These are phyloP conservation scores for Russula sp. DNA, from an alignment of 768 basidiomycete genomes.

Conservation along the genomic window DNA sequence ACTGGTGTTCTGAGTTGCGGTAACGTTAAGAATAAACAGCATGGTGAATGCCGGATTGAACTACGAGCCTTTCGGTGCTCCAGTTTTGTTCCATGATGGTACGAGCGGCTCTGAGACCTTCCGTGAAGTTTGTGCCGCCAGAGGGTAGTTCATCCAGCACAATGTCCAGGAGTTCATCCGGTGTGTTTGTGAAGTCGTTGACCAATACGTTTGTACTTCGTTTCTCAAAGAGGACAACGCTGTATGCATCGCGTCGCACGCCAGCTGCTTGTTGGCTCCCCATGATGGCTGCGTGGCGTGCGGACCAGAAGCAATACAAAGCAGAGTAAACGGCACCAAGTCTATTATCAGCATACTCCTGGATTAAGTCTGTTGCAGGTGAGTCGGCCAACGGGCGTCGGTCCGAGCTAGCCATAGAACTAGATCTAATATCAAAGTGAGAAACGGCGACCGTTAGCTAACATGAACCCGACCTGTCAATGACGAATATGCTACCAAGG, in stretches of 20 bases:
- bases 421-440: conserved; percentile 33
- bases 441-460: background rate
- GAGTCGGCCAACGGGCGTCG: conserved; percentile 38
- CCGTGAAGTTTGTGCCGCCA: conserved; percentile 39
- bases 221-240: conserved; percentile 41
- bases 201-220: conserved; percentile 23
- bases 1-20: conserved; percentile 36
- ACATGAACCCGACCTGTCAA: conserved; percentile 34
- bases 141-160: conserved; percentile 29
- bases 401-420: conserved; percentile 42
- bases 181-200: conserved; percentile 42
- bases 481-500: conserved; percentile 42
- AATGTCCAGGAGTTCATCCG: conserved; percentile 36
- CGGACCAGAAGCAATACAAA: conserved; percentile 47
- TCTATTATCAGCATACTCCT: conserved; percentile 36
- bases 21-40: background rate
- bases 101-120: conserved; percentile 34
- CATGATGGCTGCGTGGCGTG: conserved; percentile 36
- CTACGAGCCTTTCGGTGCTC: conserved; percentile 41
- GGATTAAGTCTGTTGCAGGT: conserved; percentile 36
- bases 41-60: background rate
- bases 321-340: conserved; percentile 55
- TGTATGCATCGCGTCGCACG: conserved; percentile 46
- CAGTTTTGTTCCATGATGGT: conserved; percentile 38
- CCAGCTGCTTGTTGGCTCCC: conserved; percentile 23